A percentile compares a stretch with the other conserved stretches of the same genome.
These are phyloP conservation scores for Mycena capillaripes DNA, from an alignment of 768 basidiomycete species.

Conservation along the genomic window DNA sequence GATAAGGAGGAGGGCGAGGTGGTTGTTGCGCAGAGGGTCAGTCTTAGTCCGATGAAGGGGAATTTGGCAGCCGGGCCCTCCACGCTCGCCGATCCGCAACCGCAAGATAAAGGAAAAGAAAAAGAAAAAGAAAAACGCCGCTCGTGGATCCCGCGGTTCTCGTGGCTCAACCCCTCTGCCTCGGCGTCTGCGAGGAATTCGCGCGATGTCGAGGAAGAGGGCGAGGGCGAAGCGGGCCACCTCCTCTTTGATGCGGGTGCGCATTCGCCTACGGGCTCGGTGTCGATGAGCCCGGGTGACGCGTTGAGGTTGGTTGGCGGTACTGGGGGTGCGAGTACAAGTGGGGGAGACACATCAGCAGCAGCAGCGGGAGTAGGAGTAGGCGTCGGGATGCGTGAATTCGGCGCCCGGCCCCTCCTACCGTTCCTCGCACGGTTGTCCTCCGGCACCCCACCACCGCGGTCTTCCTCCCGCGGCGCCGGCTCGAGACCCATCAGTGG, in stretches of 20 bases:
- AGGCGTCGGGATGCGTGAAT: constrained; percentile 31
- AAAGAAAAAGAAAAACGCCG: constrained; percentile 14
- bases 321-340: too few species aligned
- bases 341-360: not conserved
- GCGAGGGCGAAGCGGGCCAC: too few species aligned
- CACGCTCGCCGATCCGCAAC: not conserved
- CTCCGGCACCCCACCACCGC: too few species aligned
- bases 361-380: not conserved
- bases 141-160: constrained; percentile 39
- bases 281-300: not conserved
- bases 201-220: constrained; percentile 29
- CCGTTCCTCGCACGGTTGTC: constrained; percentile 12
- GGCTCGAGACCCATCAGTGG: constrained; percentile 9
- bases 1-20: constrained; percentile 29
- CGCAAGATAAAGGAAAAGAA: too few species aligned
- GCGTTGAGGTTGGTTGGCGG: not conserved
- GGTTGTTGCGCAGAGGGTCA: constrained; percentile 22
- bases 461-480: not conserved
- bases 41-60: too few species aligned
- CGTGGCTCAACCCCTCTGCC: constrained; percentile 21
- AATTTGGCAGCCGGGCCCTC: not conserved
- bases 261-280: constrained; percentile 15
- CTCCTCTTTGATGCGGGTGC: constrained; percentile 27
- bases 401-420: constrained; percentile 28
- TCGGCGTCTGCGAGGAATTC: not conserved